Evolutionary conservation across 768 basidiomycete genomes (phyloP).

Genomic region (Tephrocybe sp.): DNA sequence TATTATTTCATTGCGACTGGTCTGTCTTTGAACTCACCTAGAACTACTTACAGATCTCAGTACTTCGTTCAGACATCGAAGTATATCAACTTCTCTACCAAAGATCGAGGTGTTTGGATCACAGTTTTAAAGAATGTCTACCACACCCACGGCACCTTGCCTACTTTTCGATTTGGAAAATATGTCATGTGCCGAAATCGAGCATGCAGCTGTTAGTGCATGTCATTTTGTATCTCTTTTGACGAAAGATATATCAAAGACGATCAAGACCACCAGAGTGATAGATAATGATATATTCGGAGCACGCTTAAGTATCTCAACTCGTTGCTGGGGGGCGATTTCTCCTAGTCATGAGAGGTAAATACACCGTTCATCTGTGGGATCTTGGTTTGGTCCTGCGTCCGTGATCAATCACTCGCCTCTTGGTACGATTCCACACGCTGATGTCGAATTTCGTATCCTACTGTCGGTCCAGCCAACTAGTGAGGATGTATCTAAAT

Average conservation of each 20-base stretch:
- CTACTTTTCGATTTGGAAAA: conserved; percentile 3
- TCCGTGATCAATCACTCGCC: conserved; percentile 1
- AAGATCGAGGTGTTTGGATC: not conserved
- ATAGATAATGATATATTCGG: not conserved
- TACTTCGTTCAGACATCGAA: not conserved
- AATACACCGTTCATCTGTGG: conserved; percentile 5
- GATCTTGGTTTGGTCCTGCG: conserved; percentile 7
- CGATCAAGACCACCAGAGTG: not conserved
- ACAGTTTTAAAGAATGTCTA: not conserved
- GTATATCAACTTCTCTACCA: not conserved
- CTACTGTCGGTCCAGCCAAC: too few species aligned
- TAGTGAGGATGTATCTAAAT: too few species aligned
- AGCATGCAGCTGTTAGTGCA: conserved; percentile 4
- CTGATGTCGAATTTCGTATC: too few species aligned
- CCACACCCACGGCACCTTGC: conserved; percentile 3
- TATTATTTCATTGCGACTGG: not conserved
- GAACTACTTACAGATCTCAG: not conserved
- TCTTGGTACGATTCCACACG: too few species aligned
- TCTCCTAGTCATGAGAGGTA: not conserved
- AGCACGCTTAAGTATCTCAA: not conserved
- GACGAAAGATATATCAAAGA: not conserved
- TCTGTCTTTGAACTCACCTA: not conserved
- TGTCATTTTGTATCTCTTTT: not conserved
- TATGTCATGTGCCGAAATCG: conserved; percentile 5
- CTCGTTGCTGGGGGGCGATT: conserved; percentile 16